These are phyloP conservation scores for Alternaria incomplexa DNA, from an alignment of 2,329 filamentous ascomycete genomes.

Conservation along the genomic window DNA sequence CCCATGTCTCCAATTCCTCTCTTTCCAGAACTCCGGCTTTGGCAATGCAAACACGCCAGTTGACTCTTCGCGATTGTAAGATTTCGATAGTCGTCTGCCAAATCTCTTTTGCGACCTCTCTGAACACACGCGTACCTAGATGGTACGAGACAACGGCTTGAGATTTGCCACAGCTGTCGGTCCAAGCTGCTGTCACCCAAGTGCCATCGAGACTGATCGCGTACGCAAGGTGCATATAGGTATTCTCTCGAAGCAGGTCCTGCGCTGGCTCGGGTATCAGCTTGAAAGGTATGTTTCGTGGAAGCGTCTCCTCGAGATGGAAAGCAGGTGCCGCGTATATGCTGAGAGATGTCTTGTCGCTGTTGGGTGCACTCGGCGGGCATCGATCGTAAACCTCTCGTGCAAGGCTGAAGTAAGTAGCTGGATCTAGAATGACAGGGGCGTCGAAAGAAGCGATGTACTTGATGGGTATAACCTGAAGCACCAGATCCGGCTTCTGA, in stretches of 20 bases:
- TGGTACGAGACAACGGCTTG: constrained; percentile 78
- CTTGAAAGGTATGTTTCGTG: constrained; percentile 78
- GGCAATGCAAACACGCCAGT: constrained; percentile 78
- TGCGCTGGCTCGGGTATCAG: constrained; percentile 70
- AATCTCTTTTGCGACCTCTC: constrained; percentile 73
- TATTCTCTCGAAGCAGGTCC: constrained; percentile 78
- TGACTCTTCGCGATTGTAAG: constrained; percentile 71
- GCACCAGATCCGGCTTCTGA: constrained; percentile 66
- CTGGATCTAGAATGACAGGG: constrained; percentile 67
- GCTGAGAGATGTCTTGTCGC: constrained; percentile 53
- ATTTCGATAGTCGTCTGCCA: constrained; percentile 81
- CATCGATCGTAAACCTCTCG: constrained; percentile 82
- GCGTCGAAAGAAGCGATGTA: constrained; percentile 69
- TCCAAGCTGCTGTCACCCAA: constrained; percentile 84
- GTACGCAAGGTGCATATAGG: constrained; percentile 81
- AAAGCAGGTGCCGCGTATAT: constrained; percentile 71
- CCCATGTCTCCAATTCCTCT: constrained; percentile 63
- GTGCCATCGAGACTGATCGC: constrained; percentile 74
- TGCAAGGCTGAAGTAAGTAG: constrained; percentile 67
- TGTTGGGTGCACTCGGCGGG: constrained; percentile 51
- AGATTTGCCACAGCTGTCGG: constrained; percentile 75
- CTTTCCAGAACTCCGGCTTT: constrained; percentile 72
- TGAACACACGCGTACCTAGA: constrained; percentile 66
- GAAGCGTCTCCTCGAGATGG: constrained; percentile 72
- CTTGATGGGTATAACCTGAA: constrained; percentile 76